Conservation (phyloP, 306 rosid species). For the Psophocarpus tetragonolobus region DNA sequence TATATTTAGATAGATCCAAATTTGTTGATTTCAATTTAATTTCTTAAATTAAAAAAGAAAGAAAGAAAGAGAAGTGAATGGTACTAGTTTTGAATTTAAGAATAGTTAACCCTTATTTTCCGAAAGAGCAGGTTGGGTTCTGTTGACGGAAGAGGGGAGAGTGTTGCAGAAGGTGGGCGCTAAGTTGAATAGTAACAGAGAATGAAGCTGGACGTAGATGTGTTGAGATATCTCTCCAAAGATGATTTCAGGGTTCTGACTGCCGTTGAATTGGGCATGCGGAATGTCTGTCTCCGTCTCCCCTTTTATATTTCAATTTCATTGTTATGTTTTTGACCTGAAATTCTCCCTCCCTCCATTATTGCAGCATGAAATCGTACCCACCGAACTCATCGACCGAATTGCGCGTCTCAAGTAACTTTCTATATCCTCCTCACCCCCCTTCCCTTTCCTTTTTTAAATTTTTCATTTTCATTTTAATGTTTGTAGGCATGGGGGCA, state of each 20-base stretch:
- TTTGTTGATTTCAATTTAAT: no score
- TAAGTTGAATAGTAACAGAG: no score
- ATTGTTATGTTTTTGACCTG: background rate
- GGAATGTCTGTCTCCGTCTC: slow-evolving; percentile 46
- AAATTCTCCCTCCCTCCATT: slow-evolving; percentile 9
- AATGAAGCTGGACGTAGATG: slow-evolving; percentile 84
- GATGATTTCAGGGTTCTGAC: slow-evolving; percentile 96
- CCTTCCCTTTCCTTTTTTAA: background rate
- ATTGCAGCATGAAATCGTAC: slow-evolving; percentile 79
- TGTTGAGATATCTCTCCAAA: slow-evolving; percentile 76
- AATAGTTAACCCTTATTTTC: no score
- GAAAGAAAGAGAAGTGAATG: no score
- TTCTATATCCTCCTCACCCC: background rate
- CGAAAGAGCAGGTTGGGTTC: no score
- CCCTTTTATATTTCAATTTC: background rate
- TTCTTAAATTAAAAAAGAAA: no score
- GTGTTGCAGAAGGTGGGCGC: no score
- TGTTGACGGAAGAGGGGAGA: no score
- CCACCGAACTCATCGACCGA: slow-evolving; percentile 71
- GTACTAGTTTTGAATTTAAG: no score
- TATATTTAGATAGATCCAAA: no score
- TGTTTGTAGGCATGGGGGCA: slow-evolving; percentile 78
- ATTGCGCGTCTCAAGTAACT: slow-evolving; percentile 52
- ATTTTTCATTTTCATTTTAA: background rate
- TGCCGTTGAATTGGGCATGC: slow-evolving; percentile 92